Evolutionary conservation across 345 rosid genomes (phyloP).

Genomic region (Arabis alpina): DNA sequence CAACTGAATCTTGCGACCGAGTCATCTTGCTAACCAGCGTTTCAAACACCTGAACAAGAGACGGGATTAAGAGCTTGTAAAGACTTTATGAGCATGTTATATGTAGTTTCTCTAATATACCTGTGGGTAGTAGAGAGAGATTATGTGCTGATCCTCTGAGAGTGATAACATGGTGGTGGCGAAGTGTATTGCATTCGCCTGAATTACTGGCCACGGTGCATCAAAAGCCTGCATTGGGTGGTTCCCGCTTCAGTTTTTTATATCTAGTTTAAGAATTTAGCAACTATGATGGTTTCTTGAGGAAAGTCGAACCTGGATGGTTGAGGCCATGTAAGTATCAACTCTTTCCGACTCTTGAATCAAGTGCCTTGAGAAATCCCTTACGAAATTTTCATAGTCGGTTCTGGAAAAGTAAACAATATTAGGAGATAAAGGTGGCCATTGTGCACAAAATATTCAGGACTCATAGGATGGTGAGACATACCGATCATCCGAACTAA

Average conservation of each 20-base stretch:
- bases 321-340: slow-evolving; percentile 75
- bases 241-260: slow-evolving; percentile 17
- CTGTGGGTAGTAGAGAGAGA: slow-evolving; percentile 74
- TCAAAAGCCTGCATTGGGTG: slow-evolving; percentile 74
- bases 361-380: slow-evolving; percentile 74
- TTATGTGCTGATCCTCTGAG: slow-evolving; percentile 76
- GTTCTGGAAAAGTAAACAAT: slow-evolving; percentile 50
- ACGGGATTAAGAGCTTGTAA: slow-evolving; percentile 9
- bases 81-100: slow-evolving; percentile 14
- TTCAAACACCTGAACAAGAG: slow-evolving; percentile 64
- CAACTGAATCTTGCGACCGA: slow-evolving; percentile 73
- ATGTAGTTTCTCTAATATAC: slow-evolving; percentile 46
- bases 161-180: slow-evolving; percentile 80
- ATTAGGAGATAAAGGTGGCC: not conserved
- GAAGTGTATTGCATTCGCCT: slow-evolving; percentile 91
- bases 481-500: slow-evolving; percentile 82
- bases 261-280: slow-evolving; percentile 4
- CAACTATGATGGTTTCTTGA: not conserved
- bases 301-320: slow-evolving; percentile 68
- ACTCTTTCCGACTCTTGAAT: slow-evolving; percentile 68
- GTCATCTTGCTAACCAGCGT: slow-evolving; percentile 82
- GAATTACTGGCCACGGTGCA: slow-evolving; percentile 89
- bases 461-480: slow-evolving; percentile 4
- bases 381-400: slow-evolving; percentile 76
- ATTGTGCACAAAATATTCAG: not conserved